Conservation (phyloP, 78 protist genomes). For the Guillardia theta region DNA sequence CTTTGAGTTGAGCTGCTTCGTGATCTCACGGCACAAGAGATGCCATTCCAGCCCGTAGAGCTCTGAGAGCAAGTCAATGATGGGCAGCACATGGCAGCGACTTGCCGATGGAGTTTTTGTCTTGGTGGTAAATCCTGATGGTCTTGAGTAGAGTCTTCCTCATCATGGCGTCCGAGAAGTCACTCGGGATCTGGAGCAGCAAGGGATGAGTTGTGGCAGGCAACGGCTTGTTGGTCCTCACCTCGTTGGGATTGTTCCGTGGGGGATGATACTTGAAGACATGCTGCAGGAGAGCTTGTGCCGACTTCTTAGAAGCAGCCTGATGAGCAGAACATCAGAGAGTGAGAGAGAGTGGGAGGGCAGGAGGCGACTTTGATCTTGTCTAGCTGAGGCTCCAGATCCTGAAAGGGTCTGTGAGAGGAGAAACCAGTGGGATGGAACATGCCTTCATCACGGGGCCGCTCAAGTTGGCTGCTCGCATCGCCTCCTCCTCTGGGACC, state of each 20-base stretch:
- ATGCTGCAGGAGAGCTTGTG: not conserved
- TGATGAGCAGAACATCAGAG: too few relatives aligned
- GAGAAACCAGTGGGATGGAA: too few relatives aligned
- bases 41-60: not conserved
- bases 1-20: conserved; percentile 28
- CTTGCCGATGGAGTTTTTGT: not conserved
- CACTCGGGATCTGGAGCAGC: not conserved
- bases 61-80: too few relatives aligned
- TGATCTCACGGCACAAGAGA: conserved; percentile 22
- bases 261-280: not conserved
- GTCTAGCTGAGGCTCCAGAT: not conserved
- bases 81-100: not conserved
- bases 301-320: not conserved
- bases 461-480: not conserved
- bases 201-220: too few relatives aligned
- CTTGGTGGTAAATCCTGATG: conserved; percentile 11
- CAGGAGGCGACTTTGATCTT: not conserved
- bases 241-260: too few relatives aligned
- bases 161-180: not conserved
- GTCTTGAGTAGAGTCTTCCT: not conserved
- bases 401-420: too few relatives aligned
- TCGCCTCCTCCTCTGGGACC: too few relatives aligned
- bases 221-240: too few relatives aligned
- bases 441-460: too few relatives aligned
- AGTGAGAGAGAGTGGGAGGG: too few relatives aligned